These are phyloP conservation scores for Litsea cubeba DNA, from an alignment of 164 flowering plant species.

Conservation along the genomic window DNA sequence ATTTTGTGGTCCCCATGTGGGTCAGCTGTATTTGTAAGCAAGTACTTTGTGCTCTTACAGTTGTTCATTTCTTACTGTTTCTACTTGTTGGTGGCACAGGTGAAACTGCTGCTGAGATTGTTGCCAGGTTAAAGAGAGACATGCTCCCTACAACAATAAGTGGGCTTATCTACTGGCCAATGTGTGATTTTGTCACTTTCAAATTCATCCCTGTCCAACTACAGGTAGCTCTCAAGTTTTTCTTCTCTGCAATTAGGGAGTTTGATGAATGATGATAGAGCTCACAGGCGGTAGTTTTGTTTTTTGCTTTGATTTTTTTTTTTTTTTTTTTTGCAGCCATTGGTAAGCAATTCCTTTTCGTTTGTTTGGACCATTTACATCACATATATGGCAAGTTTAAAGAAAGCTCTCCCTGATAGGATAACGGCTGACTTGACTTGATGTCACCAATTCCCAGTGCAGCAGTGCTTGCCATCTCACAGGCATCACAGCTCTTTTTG, in stretches of 20 bases:
- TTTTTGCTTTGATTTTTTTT: background rate
- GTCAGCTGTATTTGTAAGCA: no score
- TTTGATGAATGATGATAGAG: background rate
- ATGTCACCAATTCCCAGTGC: background rate
- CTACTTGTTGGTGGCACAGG: slow-evolving; percentile 9
- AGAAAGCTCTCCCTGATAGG: slow-evolving; percentile 34
- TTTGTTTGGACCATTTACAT: slow-evolving; percentile 79
- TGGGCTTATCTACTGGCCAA: slow-evolving; percentile 76
- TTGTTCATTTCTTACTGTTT: background rate
- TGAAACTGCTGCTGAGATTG: slow-evolving; percentile 56
- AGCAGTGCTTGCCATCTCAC: background rate
- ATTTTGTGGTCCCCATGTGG: no score
- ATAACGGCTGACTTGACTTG: slow-evolving; percentile 3
- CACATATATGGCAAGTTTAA: slow-evolving; percentile 82
- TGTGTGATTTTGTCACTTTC: slow-evolving; percentile 75
- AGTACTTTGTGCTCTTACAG: no score
- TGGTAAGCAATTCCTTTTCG: slow-evolving; percentile 67
- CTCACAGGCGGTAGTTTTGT: background rate
- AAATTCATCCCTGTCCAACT: slow-evolving; percentile 72
- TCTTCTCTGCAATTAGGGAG: background rate
- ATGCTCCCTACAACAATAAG: slow-evolving; percentile 61
- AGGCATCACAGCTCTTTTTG: background rate
- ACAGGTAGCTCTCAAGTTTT: slow-evolving; percentile 44
- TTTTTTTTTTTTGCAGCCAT: slow-evolving; percentile 52
- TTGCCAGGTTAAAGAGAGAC: slow-evolving; percentile 74